These are phyloP conservation scores for Neoarthrinium moseri DNA, from an alignment of 2,329 filamentous ascomycete species.

Conservation along the genomic window DNA sequence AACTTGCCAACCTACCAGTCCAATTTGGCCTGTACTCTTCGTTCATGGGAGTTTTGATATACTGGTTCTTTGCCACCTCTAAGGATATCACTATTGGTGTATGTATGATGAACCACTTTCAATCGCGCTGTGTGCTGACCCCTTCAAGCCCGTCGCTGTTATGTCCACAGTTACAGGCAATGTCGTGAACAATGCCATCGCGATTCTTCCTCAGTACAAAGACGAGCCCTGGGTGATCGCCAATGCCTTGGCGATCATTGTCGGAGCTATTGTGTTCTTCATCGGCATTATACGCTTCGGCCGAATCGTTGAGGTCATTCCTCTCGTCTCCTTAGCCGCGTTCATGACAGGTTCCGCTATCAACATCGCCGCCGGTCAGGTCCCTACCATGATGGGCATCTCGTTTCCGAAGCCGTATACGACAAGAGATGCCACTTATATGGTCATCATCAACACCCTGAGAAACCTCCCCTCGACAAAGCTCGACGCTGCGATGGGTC, in stretches of 20 bases:
- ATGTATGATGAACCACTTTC: constrained; percentile 35
- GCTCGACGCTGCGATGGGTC: constrained; percentile 82
- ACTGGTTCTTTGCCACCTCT: constrained; percentile 97
- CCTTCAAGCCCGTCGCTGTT: constrained; percentile 78
- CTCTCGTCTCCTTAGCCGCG: constrained; percentile 83
- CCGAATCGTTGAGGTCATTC: constrained; percentile 92
- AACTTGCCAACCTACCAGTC: constrained; percentile 74
- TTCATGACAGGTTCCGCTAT: constrained; percentile 97
- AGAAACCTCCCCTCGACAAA: constrained; percentile 66
- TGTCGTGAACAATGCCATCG: constrained; percentile 66
- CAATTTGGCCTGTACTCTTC: constrained; percentile 92
- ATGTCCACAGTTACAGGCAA: constrained; percentile 89
- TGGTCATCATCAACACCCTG: constrained; percentile 79
- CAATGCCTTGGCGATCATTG: constrained; percentile 73
- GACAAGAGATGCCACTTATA: constrained; percentile 76
- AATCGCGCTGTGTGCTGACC: constrained; percentile 7
- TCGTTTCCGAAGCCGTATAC: constrained; percentile 62
- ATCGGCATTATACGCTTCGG: constrained; percentile 79
- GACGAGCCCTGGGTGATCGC: constrained; percentile 65
- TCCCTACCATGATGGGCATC: constrained; percentile 73
- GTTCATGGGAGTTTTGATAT: constrained; percentile 91
- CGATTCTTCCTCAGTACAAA: constrained; percentile 50
- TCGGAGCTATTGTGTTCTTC: constrained; percentile 72
- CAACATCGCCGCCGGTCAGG: constrained; percentile 81
- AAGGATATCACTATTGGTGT: constrained; percentile 98